Conservation (phyloP, 2,329 filamentous ascomycete species). For the Beauveria bassiana region DNA sequence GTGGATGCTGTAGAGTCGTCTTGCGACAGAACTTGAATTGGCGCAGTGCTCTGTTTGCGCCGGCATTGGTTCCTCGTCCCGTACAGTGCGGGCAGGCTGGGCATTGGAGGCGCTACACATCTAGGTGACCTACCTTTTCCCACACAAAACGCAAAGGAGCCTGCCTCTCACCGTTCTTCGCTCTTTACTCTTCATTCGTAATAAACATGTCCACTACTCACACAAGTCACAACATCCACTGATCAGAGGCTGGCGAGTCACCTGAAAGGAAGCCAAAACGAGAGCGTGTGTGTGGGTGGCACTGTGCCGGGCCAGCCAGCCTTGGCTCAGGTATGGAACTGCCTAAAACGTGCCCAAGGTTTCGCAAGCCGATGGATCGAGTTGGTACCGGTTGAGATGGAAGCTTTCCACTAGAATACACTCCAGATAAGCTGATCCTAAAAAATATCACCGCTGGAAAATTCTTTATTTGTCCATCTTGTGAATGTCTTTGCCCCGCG, state of each 20-base stretch:
- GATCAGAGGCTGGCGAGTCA: neutral
- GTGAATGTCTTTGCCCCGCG: neutral
- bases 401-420: neutral
- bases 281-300: neutral
- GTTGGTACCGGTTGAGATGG: neutral
- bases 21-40: neutral
- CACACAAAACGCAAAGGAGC: neutral
- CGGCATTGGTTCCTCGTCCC: neutral
- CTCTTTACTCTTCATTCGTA: too few relatives aligned
- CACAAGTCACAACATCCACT: neutral
- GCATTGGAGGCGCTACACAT: neutral
- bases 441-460: too few relatives aligned
- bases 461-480: neutral
- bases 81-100: neutral
- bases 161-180: neutral
- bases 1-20: neutral
- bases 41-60: neutral
- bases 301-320: neutral
- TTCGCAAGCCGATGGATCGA: conserved; percentile 8
- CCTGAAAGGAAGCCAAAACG: conserved; percentile 4
- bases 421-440: too few relatives aligned
- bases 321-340: conserved; percentile 5
- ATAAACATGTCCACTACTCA: neutral
- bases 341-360: conserved; percentile 10
- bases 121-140: too few relatives aligned